phyloP scores from a whole-genome alignment of 2,329 filamentous ascomycete genomes.

The Leptographium wingfieldii region DNA sequence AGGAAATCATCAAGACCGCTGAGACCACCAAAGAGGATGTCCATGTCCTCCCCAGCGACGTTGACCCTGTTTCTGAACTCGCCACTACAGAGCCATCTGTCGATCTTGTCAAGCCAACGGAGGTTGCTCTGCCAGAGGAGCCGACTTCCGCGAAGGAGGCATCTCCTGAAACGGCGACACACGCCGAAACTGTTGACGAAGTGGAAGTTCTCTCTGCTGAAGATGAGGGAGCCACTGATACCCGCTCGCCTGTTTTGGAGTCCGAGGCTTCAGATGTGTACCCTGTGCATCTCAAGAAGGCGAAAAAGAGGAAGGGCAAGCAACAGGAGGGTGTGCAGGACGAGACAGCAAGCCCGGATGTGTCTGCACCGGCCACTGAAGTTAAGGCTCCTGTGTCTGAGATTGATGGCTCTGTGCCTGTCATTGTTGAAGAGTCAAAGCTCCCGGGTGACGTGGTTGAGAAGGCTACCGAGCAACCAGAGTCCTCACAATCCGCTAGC shows the following conservation, averaged over 20 bases:
- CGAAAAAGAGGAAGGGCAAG: constrained; percentile 4
- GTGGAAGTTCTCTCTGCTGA: not conserved
- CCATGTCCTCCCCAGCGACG: not conserved
- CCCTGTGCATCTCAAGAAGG: not conserved
- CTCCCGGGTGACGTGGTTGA: not conserved
- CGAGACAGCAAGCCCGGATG: not conserved
- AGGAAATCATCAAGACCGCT: not conserved
- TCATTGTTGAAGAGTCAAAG: not conserved
- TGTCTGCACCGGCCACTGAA: not conserved
- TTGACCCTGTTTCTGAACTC: not conserved
- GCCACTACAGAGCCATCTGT: not conserved
- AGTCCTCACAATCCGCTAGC: too few relatives aligned
- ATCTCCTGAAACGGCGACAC: not conserved
- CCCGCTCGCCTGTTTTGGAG: not conserved
- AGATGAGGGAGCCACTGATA: not conserved
- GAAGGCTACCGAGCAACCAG: not conserved
- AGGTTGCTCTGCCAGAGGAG: not conserved
- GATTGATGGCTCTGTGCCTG: not conserved
- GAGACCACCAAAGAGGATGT: not conserved
- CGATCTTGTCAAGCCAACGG: not conserved
- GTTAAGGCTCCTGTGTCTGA: not conserved
- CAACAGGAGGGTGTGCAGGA: not conserved
- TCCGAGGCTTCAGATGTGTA: not conserved
- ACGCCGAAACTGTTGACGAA: not conserved
- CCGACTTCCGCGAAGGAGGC: not conserved